Evolutionary conservation across 306 rosid genomes (phyloP).

Genomic region (Inga laurina): DNA sequence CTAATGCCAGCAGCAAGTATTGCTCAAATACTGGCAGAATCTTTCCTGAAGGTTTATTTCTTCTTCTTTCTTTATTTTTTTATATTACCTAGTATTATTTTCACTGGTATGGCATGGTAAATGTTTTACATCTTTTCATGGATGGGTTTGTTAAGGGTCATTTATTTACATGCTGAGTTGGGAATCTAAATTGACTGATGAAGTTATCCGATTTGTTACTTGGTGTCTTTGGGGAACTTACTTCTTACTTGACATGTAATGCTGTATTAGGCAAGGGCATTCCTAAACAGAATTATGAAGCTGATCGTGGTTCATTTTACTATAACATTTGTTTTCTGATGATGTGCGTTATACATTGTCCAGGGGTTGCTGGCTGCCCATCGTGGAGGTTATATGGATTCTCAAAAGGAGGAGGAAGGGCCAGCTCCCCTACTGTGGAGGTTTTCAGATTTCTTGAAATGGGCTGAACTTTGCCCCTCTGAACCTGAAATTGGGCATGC

Average conservation of each 20-base stretch:
- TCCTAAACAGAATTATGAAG: slow-evolving; percentile 12
- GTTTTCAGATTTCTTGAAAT: slow-evolving; percentile 94
- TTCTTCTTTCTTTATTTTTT: neutral
- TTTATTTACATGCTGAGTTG: slow-evolving; percentile 14
- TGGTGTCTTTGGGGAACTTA: neutral
- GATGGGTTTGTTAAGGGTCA: slow-evolving; percentile 16
- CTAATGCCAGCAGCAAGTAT: slow-evolving; percentile 85
- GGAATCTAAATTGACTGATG: neutral
- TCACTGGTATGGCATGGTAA: slow-evolving; percentile 3
- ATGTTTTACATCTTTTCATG: slow-evolving; percentile 14
- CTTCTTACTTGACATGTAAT: neutral
- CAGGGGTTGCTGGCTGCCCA: slow-evolving; percentile 98
- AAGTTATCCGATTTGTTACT: slow-evolving; percentile 27
- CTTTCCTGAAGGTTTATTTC: slow-evolving; percentile 82
- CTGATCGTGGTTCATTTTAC: slow-evolving; percentile 16
- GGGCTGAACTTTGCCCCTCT: slow-evolving; percentile 97
- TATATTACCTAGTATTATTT: neutral
- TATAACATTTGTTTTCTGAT: slow-evolving; percentile 20
- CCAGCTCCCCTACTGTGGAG: slow-evolving; percentile 98
- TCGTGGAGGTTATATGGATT: slow-evolving; percentile 98
- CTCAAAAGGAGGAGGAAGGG: slow-evolving; percentile 98
- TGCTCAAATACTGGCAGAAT: slow-evolving; percentile 97
- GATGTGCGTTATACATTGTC: slow-evolving; percentile 19
- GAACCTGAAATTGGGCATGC: slow-evolving; percentile 98
- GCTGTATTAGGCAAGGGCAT: slow-evolving; percentile 1